Evolutionary conservation across 768 basidiomycete species (phyloP).

Genomic region (Macrolepiota albuminosa): DNA sequence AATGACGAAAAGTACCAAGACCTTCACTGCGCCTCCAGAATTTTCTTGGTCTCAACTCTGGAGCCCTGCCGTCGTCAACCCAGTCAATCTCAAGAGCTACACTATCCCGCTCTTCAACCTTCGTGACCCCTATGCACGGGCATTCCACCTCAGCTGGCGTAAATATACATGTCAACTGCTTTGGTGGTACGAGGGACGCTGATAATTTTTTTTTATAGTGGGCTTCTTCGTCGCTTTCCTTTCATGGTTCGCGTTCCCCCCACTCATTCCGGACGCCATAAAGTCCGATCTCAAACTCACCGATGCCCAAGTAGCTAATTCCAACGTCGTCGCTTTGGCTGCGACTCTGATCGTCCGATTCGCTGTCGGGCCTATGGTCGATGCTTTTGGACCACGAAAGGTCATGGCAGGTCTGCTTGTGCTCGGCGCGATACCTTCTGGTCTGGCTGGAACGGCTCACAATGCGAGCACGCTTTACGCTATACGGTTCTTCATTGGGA

Average conservation of each 20-base stretch:
- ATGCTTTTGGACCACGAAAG: constrained; percentile 47
- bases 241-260: constrained; percentile 58
- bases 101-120: constrained; percentile 50
- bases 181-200: not conserved
- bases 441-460: constrained; percentile 47
- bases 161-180: constrained; percentile 2
- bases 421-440: constrained; percentile 54
- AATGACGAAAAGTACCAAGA: not conserved
- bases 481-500: constrained; percentile 53
- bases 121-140: constrained; percentile 38
- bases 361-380: constrained; percentile 45
- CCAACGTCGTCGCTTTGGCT: constrained; percentile 42
- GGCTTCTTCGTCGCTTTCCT: constrained; percentile 49
- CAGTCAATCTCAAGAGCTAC: constrained; percentile 45
- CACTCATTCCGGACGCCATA: constrained; percentile 53
- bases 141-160: constrained; percentile 43
- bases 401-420: constrained; percentile 52
- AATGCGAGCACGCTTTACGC: constrained; percentile 24
- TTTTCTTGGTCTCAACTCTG: constrained; percentile 31
- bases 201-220: constrained; percentile 16
- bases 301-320: constrained; percentile 42
- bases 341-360: constrained; percentile 47
- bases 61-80: constrained; percentile 37
- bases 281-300: constrained; percentile 46
- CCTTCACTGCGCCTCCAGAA: constrained; percentile 13